Conservation (phyloP, 106 monocot genomes). For the Chionographis japonica region DNA sequence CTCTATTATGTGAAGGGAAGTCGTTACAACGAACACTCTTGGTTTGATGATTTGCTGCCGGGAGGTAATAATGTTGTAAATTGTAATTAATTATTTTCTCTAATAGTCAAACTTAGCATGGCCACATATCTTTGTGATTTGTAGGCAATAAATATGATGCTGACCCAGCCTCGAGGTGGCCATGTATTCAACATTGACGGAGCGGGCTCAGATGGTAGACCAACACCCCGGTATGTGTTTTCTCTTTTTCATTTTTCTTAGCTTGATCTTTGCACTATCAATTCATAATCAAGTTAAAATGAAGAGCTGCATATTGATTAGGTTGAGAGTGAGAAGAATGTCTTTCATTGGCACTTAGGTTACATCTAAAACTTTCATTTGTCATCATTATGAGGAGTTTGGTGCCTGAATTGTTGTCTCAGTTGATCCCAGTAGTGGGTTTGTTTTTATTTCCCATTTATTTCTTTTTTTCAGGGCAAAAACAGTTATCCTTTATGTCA, state of each 20-base stretch:
- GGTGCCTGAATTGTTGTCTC: too few species aligned
- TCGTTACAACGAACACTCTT: constrained; percentile 95
- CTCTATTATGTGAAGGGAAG: constrained; percentile 61
- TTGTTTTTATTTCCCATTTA: too few species aligned
- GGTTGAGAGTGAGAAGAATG: too few species aligned
- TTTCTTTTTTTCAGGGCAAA: too few species aligned
- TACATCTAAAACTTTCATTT: too few species aligned
- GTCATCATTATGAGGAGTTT: too few species aligned
- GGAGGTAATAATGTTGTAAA: constrained; percentile 47
- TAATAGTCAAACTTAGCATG: background rate
- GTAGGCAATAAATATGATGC: constrained; percentile 98
- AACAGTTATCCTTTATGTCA: too few species aligned
- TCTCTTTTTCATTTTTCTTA: background rate
- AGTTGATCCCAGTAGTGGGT: too few species aligned
- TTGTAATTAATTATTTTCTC: background rate
- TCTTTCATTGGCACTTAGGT: too few species aligned
- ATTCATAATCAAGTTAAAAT: background rate
- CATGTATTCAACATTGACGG: constrained; percentile 98
- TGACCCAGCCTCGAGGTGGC: constrained; percentile 82
- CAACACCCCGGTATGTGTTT: constrained; percentile 78
- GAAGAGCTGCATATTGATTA: too few species aligned
- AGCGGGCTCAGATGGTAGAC: constrained; percentile 98
- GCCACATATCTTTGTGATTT: background rate
- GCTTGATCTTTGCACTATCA: background rate
- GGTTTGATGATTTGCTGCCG: constrained; percentile 96